Evolutionary conservation across 352 stramenopile genomes (phyloP).

Genomic region (Pythium aphanidermatum): DNA sequence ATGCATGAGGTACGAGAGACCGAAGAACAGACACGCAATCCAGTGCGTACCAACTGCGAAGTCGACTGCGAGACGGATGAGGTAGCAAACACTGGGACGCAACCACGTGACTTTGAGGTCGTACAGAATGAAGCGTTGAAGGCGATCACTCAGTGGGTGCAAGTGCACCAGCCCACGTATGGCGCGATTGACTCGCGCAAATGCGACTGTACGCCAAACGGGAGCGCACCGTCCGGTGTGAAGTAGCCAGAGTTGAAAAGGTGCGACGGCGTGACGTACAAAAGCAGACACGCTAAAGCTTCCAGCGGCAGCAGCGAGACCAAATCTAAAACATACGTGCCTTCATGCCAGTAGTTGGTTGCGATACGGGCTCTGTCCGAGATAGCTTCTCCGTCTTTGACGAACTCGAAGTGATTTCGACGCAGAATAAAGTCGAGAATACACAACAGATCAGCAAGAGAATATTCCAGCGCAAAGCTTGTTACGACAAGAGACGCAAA

Average conservation of each 20-base stretch:
- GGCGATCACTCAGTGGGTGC: constrained; percentile 31
- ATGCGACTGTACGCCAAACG: constrained; percentile 44
- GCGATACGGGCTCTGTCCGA: constrained; percentile 17
- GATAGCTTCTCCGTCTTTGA: constrained; percentile 14
- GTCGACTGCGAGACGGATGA: constrained; percentile 32
- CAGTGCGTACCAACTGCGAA: constrained; percentile 24
- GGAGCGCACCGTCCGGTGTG: constrained; percentile 19
- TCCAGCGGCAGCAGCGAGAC: constrained; percentile 47
- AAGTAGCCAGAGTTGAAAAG: constrained; percentile 8
- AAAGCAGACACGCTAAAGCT: constrained; percentile 18
- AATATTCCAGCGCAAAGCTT: constrained; percentile 50
- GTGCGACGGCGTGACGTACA: constrained; percentile 10
- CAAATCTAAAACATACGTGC: constrained; percentile 42
- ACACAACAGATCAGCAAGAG: constrained; percentile 33
- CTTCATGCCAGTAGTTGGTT: constrained; percentile 38
- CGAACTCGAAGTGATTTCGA: constrained; percentile 23
- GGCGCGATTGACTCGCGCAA: constrained; percentile 44
- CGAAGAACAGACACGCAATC: constrained; percentile 30
- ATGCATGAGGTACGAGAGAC: constrained; percentile 44
- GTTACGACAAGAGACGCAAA: constrained; percentile 21
- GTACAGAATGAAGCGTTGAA: constrained; percentile 53
- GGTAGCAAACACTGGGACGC: constrained; percentile 22
- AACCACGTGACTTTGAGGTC: constrained; percentile 29
- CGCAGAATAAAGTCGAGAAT: constrained; percentile 26
- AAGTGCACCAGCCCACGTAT: constrained; percentile 41